phyloP scores from a whole-genome alignment of 306 rosid genomes.

The Trifolium pratense region DNA sequence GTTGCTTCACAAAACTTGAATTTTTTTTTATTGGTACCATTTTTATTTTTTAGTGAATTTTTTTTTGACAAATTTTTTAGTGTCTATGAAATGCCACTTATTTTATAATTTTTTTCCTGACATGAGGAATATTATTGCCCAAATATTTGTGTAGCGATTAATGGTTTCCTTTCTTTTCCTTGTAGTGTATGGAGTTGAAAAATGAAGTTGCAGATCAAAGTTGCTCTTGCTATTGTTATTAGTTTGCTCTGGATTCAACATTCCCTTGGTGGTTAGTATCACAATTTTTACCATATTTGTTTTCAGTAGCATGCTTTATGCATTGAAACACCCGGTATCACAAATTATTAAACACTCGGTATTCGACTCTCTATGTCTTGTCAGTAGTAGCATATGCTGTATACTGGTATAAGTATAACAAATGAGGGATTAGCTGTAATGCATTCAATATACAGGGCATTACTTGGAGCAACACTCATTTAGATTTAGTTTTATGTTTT shows the following conservation, averaged over 20 bases:
- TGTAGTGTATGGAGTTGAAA: conserved; percentile 52
- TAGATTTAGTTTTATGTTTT: too few relatives aligned
- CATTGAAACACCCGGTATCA: background rate
- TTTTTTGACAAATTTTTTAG: background rate
- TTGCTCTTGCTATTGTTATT: conserved; percentile 57
- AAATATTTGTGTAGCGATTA: conserved; percentile 25
- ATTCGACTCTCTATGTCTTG: too few relatives aligned
- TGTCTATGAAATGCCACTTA: conserved; percentile 7
- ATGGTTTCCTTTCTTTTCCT: conserved; percentile 34
- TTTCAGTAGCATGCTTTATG: background rate
- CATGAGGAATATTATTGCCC: conserved; percentile 32
- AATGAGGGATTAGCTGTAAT: too few relatives aligned
- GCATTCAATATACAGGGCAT: too few relatives aligned
- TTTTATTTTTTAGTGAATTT: background rate
- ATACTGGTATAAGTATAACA: too few relatives aligned
- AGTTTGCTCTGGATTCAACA: conserved; percentile 63
- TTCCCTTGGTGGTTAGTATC: conserved; percentile 70
- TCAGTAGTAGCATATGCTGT: too few relatives aligned
- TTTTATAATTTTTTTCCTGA: conserved; percentile 17
- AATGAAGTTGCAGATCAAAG: conserved; percentile 65
- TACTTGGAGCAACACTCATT: too few relatives aligned
- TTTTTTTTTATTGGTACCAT: conserved; percentile 8
- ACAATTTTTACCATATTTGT: conserved; percentile 6
- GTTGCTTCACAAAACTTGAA: conserved; percentile 19
- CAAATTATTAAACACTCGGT: too few relatives aligned